Conservation (phyloP, 2,329 filamentous ascomycete species). For the Akanthomyces muscarius region DNA sequence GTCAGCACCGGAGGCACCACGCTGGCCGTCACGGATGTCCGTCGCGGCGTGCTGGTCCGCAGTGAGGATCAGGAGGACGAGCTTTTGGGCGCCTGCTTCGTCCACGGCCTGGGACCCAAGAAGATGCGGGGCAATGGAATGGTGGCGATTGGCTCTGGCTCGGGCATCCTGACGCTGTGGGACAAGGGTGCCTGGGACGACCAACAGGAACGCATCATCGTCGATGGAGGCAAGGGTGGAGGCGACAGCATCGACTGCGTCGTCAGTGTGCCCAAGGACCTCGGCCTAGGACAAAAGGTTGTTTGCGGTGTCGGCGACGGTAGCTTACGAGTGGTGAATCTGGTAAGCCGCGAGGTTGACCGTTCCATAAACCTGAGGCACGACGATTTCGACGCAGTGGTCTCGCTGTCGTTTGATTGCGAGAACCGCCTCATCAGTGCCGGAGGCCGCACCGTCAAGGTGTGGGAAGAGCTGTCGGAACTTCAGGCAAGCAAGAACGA, state of each 20-base stretch:
- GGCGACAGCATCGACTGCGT: slow-evolving; percentile 82
- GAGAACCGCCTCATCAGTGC: slow-evolving; percentile 84
- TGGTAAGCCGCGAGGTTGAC: slow-evolving; percentile 70
- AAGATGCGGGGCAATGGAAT: slow-evolving; percentile 65
- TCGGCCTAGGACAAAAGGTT: slow-evolving; percentile 68
- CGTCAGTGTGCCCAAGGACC: slow-evolving; percentile 63
- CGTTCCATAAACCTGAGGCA: slow-evolving; percentile 60
- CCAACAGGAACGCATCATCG: slow-evolving; percentile 81
- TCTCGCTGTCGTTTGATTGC: slow-evolving; percentile 78
- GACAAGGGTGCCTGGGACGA: slow-evolving; percentile 94
- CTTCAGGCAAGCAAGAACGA: slow-evolving; percentile 41
- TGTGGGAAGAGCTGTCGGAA: slow-evolving; percentile 80
- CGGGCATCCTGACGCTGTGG: slow-evolving; percentile 86
- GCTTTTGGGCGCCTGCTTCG: slow-evolving; percentile 73
- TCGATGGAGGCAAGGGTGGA: slow-evolving; percentile 59
- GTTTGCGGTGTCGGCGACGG: slow-evolving; percentile 82
- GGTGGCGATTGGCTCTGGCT: slow-evolving; percentile 69
- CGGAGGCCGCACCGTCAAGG: slow-evolving; percentile 79
- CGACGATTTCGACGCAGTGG: slow-evolving; percentile 82
- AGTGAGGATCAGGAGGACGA: slow-evolving; percentile 96
- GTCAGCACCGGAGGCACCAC: slow-evolving; percentile 90
- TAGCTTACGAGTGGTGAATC: slow-evolving; percentile 68
- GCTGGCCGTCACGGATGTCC: slow-evolving; percentile 81
- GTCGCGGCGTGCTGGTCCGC: slow-evolving; percentile 77
- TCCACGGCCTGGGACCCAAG: slow-evolving; percentile 70